phyloP scores from a whole-genome alignment of 1,284 basidiomycete genomes.

The Nidula niveotomentosa region DNA sequence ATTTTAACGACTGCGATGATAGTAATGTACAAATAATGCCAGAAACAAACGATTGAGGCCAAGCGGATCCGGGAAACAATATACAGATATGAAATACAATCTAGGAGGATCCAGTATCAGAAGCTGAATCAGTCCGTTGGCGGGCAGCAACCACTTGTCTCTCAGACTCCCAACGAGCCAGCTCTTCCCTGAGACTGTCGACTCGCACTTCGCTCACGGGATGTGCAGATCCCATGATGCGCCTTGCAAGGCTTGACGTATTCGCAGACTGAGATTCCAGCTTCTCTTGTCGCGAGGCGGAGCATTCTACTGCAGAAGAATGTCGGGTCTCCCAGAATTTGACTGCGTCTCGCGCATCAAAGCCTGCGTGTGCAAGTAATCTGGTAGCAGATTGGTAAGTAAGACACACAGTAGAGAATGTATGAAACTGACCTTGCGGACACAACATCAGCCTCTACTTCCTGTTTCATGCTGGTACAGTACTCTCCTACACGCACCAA shows the following conservation, averaged over 20 bases:
- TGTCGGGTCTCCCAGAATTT: constrained; percentile 70
- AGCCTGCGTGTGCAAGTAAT: constrained; percentile 85
- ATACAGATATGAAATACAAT: too few relatives aligned
- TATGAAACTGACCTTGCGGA: constrained; percentile 60
- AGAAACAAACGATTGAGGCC: not conserved
- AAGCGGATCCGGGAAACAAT: not conserved
- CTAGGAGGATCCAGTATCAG: not conserved
- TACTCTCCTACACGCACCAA: constrained; percentile 68
- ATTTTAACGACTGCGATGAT: too few relatives aligned
- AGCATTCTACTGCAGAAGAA: constrained; percentile 27
- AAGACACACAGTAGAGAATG: not conserved
- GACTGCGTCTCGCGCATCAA: constrained; percentile 75
- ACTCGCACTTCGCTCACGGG: constrained; percentile 64
- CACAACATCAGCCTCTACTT: constrained; percentile 89
- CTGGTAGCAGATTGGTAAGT: constrained; percentile 32
- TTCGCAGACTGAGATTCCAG: too few relatives aligned
- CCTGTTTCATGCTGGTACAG: constrained; percentile 75
- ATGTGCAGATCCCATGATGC: constrained; percentile 54
- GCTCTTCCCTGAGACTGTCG: constrained; percentile 57
- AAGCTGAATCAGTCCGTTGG: not conserved
- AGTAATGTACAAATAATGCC: not conserved
- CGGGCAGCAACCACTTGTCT: constrained; percentile 27
- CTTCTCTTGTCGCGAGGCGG: constrained; percentile 3
- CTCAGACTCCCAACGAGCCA: constrained; percentile 65
- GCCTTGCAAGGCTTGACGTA: constrained; percentile 19